Conservation (phyloP, 176 grass and related monocot species). For the Lolium perenne region DNA sequence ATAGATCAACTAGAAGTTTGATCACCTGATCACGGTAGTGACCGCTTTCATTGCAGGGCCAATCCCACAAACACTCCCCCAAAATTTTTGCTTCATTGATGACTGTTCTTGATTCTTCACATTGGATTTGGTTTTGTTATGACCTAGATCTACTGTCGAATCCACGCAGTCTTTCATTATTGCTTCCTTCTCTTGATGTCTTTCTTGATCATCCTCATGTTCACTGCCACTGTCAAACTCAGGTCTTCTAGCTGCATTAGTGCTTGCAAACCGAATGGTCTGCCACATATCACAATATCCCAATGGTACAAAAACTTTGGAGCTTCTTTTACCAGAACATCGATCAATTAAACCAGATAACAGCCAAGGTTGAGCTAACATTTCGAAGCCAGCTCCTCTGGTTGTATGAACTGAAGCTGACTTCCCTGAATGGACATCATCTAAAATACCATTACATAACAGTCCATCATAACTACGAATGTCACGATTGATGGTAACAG, state of each 20-base stretch:
- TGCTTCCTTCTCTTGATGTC: background rate
- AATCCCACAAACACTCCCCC: background rate
- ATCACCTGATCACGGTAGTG: background rate
- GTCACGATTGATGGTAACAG: background rate
- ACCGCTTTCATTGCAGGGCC: background rate
- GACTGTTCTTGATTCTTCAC: background rate
- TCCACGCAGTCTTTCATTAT: background rate
- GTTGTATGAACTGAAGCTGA: background rate
- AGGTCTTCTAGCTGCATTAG: background rate
- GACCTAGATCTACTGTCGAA: background rate
- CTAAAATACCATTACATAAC: background rate
- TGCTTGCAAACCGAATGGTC: constrained; percentile 11
- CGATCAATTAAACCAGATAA: background rate
- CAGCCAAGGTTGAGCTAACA: background rate
- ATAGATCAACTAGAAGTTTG: background rate
- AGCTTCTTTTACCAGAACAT: too few relatives aligned
- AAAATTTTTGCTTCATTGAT: background rate
- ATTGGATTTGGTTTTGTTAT: background rate
- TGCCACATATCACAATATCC: background rate
- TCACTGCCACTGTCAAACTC: constrained; percentile 17
- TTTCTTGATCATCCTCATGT: background rate
- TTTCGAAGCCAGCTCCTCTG: background rate
- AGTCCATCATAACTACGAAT: background rate
- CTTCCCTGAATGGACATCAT: background rate
- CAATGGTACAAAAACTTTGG: background rate